Evolutionary conservation across 495 filamentous ascomycete species (phyloP).

Genomic region (Endocarpon pusillum): DNA sequence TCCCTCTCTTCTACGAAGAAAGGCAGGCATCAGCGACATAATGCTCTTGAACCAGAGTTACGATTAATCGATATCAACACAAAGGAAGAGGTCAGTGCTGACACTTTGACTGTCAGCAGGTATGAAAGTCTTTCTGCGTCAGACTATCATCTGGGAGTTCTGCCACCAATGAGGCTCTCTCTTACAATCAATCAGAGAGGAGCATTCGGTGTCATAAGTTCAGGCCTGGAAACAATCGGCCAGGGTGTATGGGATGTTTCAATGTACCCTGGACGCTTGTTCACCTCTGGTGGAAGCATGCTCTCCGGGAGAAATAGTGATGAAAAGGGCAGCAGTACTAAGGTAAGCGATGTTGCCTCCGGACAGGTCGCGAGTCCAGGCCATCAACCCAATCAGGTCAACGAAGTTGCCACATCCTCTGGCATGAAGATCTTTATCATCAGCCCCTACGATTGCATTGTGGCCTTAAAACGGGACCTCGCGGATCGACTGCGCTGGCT

Average conservation of each 20-base stretch:
- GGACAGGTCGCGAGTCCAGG: conserved; percentile 16
- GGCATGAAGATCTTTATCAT: conserved; percentile 91
- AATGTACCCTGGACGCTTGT: conserved; percentile 65
- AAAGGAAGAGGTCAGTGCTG: conserved; percentile 62
- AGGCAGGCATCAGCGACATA: conserved; percentile 47
- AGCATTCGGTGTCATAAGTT: conserved; percentile 47
- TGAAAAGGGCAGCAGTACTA: conserved; percentile 30
- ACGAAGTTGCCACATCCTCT: conserved; percentile 33
- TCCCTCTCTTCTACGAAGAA: conserved; percentile 24
- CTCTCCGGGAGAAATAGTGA: conserved; percentile 50
- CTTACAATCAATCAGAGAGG: conserved; percentile 44
- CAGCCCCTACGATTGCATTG: conserved; percentile 85
- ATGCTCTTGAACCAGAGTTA: conserved; percentile 70
- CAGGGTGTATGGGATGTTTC: conserved; percentile 61
- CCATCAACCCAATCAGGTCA: conserved; percentile 20
- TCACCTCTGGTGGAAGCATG: conserved; percentile 75
- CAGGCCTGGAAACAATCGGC: conserved; percentile 35
- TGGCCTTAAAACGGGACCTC: conserved; percentile 70
- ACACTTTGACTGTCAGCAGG: conserved; percentile 64
- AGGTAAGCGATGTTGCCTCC: conserved; percentile 25
- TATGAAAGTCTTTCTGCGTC: conserved; percentile 73
- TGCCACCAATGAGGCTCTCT: conserved; percentile 53
- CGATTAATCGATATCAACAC: conserved; percentile 76
- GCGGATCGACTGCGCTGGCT: conserved; percentile 76
- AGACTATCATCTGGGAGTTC: conserved; percentile 77